Percentiles rank a stretch among this genome's conserved stretches.
These are phyloP conservation scores for Athelia sp. DNA, from an alignment of 1,284 basidiomycete genomes.

Conservation along the genomic window DNA sequence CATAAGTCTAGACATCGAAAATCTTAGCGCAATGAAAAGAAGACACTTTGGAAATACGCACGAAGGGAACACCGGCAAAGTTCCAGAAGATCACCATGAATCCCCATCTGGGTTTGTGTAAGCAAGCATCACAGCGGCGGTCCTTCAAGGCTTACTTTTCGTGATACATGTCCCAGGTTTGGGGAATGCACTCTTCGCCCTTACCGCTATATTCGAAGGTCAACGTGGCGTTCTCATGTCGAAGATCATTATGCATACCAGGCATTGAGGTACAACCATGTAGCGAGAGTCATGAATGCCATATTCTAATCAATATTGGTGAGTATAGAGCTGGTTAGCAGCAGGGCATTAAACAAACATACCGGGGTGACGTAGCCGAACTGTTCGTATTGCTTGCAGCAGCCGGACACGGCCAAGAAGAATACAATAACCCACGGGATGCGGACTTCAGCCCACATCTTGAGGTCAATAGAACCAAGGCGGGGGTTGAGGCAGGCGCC, in stretches of 20 bases:
- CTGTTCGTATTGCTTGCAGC: constrained; percentile 92
- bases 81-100: constrained; percentile 99
- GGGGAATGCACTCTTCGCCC: constrained; percentile 96
- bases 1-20: constrained; percentile 72
- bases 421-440: constrained; percentile 98
- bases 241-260: constrained; percentile 49
- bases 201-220: constrained; percentile 62
- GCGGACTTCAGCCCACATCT: constrained; percentile 99
- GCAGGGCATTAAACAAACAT: constrained; percentile 22
- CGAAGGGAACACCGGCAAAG: constrained; percentile 88
- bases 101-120: constrained; percentile 52
- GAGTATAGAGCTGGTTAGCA: not conserved
- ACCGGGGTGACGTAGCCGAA: constrained; percentile 91
- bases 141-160: constrained; percentile 62
- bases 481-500: constrained; percentile 93
- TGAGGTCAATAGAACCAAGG: constrained; percentile 90
- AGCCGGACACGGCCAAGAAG: constrained; percentile 88
- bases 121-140: constrained; percentile 3
- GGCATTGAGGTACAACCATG: constrained; percentile 95
- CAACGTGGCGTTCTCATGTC: too few species aligned
- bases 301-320: constrained; percentile 66
- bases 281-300: constrained; percentile 95
- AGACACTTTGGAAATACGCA: constrained; percentile 30
- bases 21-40: constrained; percentile 5
- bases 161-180: constrained; percentile 99